These are phyloP conservation scores for Podospora sp. DNA, from an alignment of 495 filamentous ascomycete species.

Conservation along the genomic window DNA sequence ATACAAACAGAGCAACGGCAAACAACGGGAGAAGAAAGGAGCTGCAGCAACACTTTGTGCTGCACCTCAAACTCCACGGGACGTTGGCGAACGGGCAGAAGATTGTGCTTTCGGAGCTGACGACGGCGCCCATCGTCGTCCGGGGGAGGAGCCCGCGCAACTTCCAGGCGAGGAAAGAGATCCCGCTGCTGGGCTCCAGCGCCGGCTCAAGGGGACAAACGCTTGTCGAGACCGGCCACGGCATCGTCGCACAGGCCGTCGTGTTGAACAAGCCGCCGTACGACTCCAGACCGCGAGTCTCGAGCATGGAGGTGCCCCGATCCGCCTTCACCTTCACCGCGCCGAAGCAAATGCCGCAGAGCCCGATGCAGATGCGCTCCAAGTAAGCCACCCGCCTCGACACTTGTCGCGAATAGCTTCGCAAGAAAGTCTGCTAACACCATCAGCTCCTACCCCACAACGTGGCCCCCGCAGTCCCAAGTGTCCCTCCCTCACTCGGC, in stretches of 20 bases:
- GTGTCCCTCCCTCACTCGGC: conserved; percentile 44
- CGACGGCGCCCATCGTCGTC: conserved; percentile 76
- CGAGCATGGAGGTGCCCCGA: conserved; percentile 53
- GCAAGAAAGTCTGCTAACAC: conserved; percentile 19
- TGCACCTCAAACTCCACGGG: conserved; percentile 72
- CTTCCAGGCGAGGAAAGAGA: conserved; percentile 76
- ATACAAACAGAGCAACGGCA: conserved; percentile 51
- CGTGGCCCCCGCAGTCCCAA: conserved; percentile 44
- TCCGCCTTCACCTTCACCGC: conserved; percentile 58
- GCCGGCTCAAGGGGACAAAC: conserved; percentile 65
- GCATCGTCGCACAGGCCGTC: conserved; percentile 51
- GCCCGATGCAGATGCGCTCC: conserved; percentile 56
- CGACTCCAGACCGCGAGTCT: conserved; percentile 46
- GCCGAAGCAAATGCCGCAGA: conserved; percentile 51
- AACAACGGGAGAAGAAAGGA: conserved; percentile 79
- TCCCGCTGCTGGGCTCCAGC: conserved; percentile 70
- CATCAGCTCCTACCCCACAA: conserved; percentile 38
- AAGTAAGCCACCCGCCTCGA: conserved; percentile 46
- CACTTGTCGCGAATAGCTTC: neutral
- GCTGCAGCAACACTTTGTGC: conserved; percentile 79
- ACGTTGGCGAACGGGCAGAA: conserved; percentile 70
- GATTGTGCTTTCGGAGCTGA: conserved; percentile 68
- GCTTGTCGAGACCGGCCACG: conserved; percentile 48
- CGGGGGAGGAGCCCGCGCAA: conserved; percentile 78
- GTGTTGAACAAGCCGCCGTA: conserved; percentile 52